Evolutionary conservation across 108 stramenopile species (phyloP), one percentile per base, ranked within the genome.

Genomic region (Heterococcus sp.): DNA sequence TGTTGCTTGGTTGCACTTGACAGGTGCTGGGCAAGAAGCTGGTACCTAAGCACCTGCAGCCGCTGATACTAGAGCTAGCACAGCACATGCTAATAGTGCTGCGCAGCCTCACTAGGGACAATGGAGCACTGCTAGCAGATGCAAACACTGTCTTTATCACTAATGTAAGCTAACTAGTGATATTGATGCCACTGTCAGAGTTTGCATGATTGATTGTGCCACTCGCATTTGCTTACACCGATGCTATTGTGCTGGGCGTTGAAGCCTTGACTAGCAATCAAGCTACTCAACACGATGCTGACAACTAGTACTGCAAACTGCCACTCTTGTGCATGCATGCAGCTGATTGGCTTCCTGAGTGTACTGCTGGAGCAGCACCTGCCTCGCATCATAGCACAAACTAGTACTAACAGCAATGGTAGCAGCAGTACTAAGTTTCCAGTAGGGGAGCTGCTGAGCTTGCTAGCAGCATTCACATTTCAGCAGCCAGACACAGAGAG

Each of bases 401-500:
- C 46, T 21, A n/a, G n/a, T n/a, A n/a, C n/a, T n/a, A 21, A 58
- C 46, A 58, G 46, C 46, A 37, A 14, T 40, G 21, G 21, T 30
- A 2, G 33, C 29, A 36, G 35, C 14, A 39, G 35, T 40, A 35
- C 11, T 14, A 11, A 3, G 70, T 77, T 66, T 29, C 76, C 76
- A 11, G 32, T 77, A 32, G 38, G 63, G 69, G 68, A 77, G 65
- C 32, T 77, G 68, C 69, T 77, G 27, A 37, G 14, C 32, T 69
- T 77, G 32, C 69, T 77, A 34, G 76, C 76, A 31, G 39, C 76
- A 11, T 77, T 77, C 76, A 77, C 76, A 1, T 77, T 77, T 66
- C 68, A 38, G 3, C 76, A 77, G 69, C 38, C 32, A 27, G 39
- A 4, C 76, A 58, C 76, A 35, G 38, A 58, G 40, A 69, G 76